A percentile compares a stretch with the other conserved stretches of the same genome.
Evolutionary conservation across 2,329 filamentous ascomycete species (phyloP).

Genomic region (Colletotrichum sp.): DNA sequence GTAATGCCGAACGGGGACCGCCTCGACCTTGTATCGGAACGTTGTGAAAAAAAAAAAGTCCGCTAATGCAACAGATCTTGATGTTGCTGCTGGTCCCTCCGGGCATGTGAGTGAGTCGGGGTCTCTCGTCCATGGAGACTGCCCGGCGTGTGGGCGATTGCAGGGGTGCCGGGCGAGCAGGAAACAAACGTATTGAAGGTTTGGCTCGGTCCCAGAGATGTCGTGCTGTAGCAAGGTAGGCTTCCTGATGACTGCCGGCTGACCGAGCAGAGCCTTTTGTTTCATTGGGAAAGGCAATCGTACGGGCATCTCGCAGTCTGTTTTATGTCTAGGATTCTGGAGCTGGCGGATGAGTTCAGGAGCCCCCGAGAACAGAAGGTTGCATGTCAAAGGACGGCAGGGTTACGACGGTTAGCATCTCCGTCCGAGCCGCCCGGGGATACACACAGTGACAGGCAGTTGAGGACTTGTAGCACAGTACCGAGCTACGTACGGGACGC

Average conservation of each 20-base stretch:
- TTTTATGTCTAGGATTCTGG: neutral
- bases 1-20: neutral
- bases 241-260: neutral
- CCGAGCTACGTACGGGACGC: neutral
- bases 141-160: neutral
- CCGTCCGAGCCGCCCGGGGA: slow-evolving; percentile 13
- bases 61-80: slow-evolving; percentile 16
- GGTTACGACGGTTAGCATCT: neutral
- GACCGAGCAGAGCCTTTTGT: neutral
- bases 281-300: neutral
- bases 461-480: neutral
- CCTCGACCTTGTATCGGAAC: neutral
- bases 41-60: neutral
- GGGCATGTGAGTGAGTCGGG: neutral
- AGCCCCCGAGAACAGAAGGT: neutral
- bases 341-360: neutral
- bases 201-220: neutral
- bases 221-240: neutral
- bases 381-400: neutral
- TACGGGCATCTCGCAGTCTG: neutral
- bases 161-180: neutral
- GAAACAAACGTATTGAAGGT: neutral
- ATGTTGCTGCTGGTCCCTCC: neutral
- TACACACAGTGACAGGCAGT: neutral
- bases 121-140: neutral